Conservation (phyloP, 176 grass and related monocot species). For the Dendrocalamus sinicus region DNA sequence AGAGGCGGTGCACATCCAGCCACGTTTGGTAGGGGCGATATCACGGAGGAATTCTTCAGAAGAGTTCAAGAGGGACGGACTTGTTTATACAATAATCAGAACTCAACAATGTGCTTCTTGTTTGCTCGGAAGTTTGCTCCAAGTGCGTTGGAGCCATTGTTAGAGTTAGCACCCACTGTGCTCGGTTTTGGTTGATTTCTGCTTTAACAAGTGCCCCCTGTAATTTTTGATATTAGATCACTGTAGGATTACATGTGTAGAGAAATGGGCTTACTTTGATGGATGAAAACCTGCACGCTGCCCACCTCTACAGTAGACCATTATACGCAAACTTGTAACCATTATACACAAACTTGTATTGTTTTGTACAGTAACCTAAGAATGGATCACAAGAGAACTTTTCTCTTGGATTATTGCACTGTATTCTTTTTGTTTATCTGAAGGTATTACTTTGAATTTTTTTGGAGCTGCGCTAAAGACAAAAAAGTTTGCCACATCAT, state of each 20-base stretch:
- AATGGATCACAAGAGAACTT: conserved; percentile 5
- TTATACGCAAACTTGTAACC: conserved; percentile 33
- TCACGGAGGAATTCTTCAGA: conserved; percentile 75
- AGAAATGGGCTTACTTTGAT: conserved; percentile 27
- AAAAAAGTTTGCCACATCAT: neutral
- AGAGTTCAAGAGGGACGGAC: conserved; percentile 56
- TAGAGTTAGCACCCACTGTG: conserved; percentile 63
- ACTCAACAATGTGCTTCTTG: conserved; percentile 67
- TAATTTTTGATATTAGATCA: conserved; percentile 56
- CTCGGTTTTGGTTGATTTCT: conserved; percentile 58
- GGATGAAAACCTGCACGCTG: conserved; percentile 16
- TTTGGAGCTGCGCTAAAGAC: neutral
- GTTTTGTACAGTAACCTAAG: conserved; percentile 56
- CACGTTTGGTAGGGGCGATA: conserved; percentile 79
- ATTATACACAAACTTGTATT: conserved; percentile 47
- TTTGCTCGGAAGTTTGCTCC: conserved; percentile 94
- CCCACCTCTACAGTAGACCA: conserved; percentile 1
- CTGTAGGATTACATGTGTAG: conserved; percentile 45
- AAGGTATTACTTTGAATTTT: conserved; percentile 6
- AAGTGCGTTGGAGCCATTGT: conserved; percentile 73
- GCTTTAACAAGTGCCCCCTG: conserved; percentile 31
- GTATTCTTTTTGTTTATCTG: conserved; percentile 21
- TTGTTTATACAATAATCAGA: conserved; percentile 75
- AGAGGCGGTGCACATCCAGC: conserved; percentile 95
- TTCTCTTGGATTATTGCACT: conserved; percentile 19